These are phyloP conservation scores for Pseudogymnoascus sp. DNA, from an alignment of 2,329 filamentous ascomycete species.

Conservation along the genomic window DNA sequence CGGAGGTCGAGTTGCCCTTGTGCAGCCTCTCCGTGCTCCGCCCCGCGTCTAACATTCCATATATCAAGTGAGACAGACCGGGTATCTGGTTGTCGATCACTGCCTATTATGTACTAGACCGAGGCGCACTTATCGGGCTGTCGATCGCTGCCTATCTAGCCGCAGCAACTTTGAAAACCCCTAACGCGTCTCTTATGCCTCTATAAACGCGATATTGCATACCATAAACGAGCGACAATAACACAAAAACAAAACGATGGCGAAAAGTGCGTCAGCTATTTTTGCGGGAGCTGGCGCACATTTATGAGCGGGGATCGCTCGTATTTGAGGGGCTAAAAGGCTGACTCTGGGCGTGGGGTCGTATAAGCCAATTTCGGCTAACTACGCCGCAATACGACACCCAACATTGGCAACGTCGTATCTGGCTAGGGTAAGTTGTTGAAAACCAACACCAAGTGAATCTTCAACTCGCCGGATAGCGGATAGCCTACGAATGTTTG, in stretches of 20 bases:
- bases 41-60: not conserved
- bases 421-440: not conserved
- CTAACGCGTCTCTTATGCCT: not conserved
- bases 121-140: not conserved
- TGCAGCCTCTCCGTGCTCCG: slow-evolving; percentile 2
- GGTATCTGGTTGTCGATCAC: not conserved
- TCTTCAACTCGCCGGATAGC: not conserved
- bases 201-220: not conserved
- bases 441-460: not conserved
- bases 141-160: not conserved
- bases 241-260: not conserved
- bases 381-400: not conserved
- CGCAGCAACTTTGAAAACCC: not conserved
- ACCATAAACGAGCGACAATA: not conserved
- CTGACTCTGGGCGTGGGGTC: not conserved
- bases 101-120: not conserved
- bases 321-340: slow-evolving; percentile 2
- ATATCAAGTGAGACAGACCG: not conserved
- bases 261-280: not conserved
- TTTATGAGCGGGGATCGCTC: not conserved
- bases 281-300: not conserved
- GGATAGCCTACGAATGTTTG: not conserved
- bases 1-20: not conserved
- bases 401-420: not conserved
- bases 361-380: not conserved